Evolutionary conservation across 352 stramenopile genomes (phyloP).

Genomic region (Globisporangium acanthophoron): DNA sequence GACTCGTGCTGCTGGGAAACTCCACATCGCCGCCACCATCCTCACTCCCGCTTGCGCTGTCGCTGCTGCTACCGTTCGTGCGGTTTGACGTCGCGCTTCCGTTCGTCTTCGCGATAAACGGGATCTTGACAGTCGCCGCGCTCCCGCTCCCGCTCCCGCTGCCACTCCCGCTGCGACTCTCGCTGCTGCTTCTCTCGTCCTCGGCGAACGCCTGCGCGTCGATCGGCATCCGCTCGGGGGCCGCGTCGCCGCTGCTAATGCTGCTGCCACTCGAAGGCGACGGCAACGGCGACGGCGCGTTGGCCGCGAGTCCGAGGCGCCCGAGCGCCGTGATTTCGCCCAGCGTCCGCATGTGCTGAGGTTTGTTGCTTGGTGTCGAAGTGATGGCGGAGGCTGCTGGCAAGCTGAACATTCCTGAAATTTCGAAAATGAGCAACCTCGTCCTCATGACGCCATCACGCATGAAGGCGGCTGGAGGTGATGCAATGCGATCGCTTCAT

Average conservation of each 20-base stretch:
- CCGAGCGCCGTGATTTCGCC: slow-evolving; percentile 7
- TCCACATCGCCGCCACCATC: not conserved
- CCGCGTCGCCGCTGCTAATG: not conserved
- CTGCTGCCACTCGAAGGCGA: not conserved
- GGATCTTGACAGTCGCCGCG: not conserved
- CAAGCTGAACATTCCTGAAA: not conserved
- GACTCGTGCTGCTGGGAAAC: not conserved
- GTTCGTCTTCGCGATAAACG: not conserved
- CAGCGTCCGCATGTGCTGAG: not conserved
- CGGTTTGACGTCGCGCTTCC: not conserved
- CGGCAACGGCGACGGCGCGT: not conserved
- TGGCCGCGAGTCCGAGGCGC: not conserved
- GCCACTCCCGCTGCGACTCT: not conserved
- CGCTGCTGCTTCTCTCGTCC: not conserved
- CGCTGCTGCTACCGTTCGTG: not conserved
- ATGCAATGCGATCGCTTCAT: too few relatives aligned
- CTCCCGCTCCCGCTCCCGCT: not conserved
- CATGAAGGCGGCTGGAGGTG: too few relatives aligned
- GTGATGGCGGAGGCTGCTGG: not conserved
- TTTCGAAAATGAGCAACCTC: too few relatives aligned
- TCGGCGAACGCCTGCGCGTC: slow-evolving; percentile 1
- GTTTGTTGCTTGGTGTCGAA: not conserved
- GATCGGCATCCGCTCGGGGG: slow-evolving; percentile 4
- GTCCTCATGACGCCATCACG: too few relatives aligned
- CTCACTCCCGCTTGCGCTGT: not conserved